These are phyloP conservation scores for Blastomyces parvus DNA, from an alignment of 2,329 filamentous ascomycete species.

Conservation along the genomic window DNA sequence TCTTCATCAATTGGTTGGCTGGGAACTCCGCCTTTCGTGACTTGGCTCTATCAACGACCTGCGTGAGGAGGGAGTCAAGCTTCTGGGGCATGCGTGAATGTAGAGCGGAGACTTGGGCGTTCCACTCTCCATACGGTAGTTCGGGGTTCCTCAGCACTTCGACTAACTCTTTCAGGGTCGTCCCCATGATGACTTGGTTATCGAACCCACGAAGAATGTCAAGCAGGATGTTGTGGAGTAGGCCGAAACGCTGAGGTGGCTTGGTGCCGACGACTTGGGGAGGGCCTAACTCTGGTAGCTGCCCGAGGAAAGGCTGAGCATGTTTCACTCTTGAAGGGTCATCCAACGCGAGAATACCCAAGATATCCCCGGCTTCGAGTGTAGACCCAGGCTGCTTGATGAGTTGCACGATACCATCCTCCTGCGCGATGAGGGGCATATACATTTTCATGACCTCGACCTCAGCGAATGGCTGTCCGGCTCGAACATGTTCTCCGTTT, in stretches of 20 bases:
- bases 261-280: constrained; percentile 85
- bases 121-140: constrained; percentile 93
- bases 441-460: constrained; percentile 99
- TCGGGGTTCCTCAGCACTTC: constrained; percentile 81
- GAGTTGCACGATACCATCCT: constrained; percentile 92
- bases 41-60: constrained; percentile 76
- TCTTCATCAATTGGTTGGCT: constrained; percentile 74
- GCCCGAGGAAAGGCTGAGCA: constrained; percentile 83
- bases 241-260: constrained; percentile 74
- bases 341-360: constrained; percentile 92
- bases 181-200: constrained; percentile 91
- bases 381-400: constrained; percentile 99
- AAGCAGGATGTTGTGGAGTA: constrained; percentile 65
- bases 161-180: constrained; percentile 79
- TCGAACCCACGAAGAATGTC: constrained; percentile 92
- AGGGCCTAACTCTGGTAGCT: constrained; percentile 75
- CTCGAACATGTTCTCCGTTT: constrained; percentile 84
- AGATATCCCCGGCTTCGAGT: constrained; percentile 92
- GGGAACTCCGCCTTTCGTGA: constrained; percentile 78
- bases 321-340: constrained; percentile 96
- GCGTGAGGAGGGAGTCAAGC: constrained; percentile 70
- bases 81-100: constrained; percentile 95
- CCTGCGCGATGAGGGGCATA: constrained; percentile 92
- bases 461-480: constrained; percentile 88
- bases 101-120: constrained; percentile 88